Percentiles rank a stretch among this genome's conserved stretches.
Evolutionary conservation across 768 basidiomycete species (phyloP).

Genomic region (Gymnopilus dilepis): DNA sequence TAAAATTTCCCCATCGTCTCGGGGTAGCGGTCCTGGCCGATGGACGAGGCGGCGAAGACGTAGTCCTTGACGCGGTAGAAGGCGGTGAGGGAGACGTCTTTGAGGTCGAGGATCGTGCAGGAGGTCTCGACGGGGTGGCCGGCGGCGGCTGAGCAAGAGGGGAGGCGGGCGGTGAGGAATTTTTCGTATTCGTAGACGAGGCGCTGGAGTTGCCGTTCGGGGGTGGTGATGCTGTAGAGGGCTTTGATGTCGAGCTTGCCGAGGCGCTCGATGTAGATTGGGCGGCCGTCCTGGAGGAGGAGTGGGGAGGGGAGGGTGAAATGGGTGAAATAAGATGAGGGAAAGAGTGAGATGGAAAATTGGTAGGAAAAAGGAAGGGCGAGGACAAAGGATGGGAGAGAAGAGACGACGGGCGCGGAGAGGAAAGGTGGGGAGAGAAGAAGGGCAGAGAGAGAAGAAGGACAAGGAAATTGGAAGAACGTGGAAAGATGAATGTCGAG

Average conservation of each 20-base stretch:
- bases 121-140: slow-evolving; percentile 95
- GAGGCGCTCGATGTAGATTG: slow-evolving; percentile 93
- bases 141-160: slow-evolving; percentile 69
- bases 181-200: slow-evolving; percentile 95
- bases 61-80: slow-evolving; percentile 96
- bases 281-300: slow-evolving; percentile 86
- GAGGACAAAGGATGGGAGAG: background rate
- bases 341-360: too few relatives aligned
- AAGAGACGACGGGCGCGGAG: background rate
- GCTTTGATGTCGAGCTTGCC: slow-evolving; percentile 88
- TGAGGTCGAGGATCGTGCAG: slow-evolving; percentile 96
- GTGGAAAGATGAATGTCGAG: too few relatives aligned
- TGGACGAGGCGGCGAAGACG: slow-evolving; percentile 71
- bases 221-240: slow-evolving; percentile 82
- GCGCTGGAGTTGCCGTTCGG: slow-evolving; percentile 85
- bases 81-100: slow-evolving; percentile 67
- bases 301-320: too few relatives aligned
- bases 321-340: too few relatives aligned
- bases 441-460: too few relatives aligned
- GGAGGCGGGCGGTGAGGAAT: slow-evolving; percentile 79
- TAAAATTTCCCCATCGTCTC: slow-evolving; percentile 98
- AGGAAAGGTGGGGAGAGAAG: too few relatives aligned
- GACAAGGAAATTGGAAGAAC: too few relatives aligned
- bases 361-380: background rate
- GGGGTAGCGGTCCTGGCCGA: slow-evolving; percentile 93